A percentile compares a stretch with the other conserved stretches of the same genome.
phyloP scores from a whole-genome alignment of 2,329 filamentous ascomycete genomes.

The Thielaviopsis punctulata region DNA sequence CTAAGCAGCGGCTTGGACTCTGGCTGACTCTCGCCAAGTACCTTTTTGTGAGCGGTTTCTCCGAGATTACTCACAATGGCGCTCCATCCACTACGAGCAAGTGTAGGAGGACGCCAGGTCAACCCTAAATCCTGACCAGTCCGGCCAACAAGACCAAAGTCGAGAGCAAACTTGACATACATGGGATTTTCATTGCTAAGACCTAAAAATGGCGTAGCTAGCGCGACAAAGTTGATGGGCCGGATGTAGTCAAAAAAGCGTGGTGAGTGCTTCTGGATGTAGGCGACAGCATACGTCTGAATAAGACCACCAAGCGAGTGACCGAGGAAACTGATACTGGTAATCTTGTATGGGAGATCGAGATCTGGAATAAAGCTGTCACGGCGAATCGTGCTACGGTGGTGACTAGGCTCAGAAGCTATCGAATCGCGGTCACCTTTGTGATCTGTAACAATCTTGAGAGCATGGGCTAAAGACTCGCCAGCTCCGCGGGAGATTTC shows the following conservation, averaged over 20 bases:
- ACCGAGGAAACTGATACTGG: constrained; percentile 86
- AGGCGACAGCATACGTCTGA: constrained; percentile 87
- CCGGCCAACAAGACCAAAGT: constrained; percentile 89
- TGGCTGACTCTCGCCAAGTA: constrained; percentile 46
- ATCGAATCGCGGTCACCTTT: not conserved
- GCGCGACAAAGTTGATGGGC: constrained; percentile 76
- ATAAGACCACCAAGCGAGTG: constrained; percentile 82
- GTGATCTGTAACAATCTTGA: constrained; percentile 17
- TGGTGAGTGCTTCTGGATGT: constrained; percentile 91
- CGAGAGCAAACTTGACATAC: constrained; percentile 91
- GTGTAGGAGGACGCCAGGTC: constrained; percentile 79
- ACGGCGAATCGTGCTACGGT: constrained; percentile 15
- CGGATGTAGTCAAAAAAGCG: constrained; percentile 73
- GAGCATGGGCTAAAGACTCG: constrained; percentile 24
- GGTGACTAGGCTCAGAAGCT: not conserved
- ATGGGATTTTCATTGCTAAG: constrained; percentile 94
- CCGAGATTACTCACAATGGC: constrained; percentile 71
- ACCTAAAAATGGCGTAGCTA: constrained; percentile 78
- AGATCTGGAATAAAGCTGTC: constrained; percentile 17
- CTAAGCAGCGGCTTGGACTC: constrained; percentile 77
- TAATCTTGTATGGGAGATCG: constrained; percentile 52
- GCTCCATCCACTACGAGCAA: constrained; percentile 74
- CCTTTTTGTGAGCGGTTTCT: constrained; percentile 43
- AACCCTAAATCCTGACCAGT: constrained; percentile 90
- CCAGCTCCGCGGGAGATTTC: constrained; percentile 30